Conservation (phyloP, 192 early-diverging fungal genomes). For the Podila epicladia region DNA sequence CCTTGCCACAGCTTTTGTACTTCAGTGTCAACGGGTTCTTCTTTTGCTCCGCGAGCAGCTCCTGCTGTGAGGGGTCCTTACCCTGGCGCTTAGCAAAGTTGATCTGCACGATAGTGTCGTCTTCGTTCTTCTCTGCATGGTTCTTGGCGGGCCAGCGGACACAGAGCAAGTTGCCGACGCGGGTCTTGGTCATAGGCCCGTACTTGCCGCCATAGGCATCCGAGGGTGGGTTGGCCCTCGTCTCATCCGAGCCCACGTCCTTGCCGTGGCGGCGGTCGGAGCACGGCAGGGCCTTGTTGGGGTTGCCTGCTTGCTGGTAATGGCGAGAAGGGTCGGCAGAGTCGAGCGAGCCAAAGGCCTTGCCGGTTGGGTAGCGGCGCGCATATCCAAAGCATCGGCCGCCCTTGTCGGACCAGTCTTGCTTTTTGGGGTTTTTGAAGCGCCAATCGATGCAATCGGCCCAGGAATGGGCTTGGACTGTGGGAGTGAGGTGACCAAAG, state of each 20-base stretch:
- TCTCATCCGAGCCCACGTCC: constrained; percentile 37
- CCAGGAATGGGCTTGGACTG: constrained; percentile 43
- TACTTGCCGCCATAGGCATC: constrained; percentile 32
- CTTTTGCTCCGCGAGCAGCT: not conserved
- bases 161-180: constrained; percentile 18
- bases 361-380: constrained; percentile 23
- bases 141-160: constrained; percentile 51
- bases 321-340: constrained; percentile 32
- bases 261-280: constrained; percentile 25
- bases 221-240: constrained; percentile 1
- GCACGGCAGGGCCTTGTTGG: constrained; percentile 34
- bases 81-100: constrained; percentile 26
- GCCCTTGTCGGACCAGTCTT: constrained; percentile 25
- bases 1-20: too few species aligned
- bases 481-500: constrained; percentile 14
- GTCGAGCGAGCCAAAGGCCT: constrained; percentile 21
- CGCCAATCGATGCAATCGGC: constrained; percentile 41
- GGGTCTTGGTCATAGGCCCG: constrained; percentile 11
- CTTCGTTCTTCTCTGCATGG: constrained; percentile 45
- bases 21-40: too few species aligned
- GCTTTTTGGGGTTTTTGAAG: constrained; percentile 14
- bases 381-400: constrained; percentile 19
- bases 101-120: constrained; percentile 35
- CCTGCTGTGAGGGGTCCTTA: constrained; percentile 3
- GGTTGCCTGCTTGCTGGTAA: constrained; percentile 35